Conservation (phyloP, 331 rosid genomes). For the Ulmus americana region DNA sequence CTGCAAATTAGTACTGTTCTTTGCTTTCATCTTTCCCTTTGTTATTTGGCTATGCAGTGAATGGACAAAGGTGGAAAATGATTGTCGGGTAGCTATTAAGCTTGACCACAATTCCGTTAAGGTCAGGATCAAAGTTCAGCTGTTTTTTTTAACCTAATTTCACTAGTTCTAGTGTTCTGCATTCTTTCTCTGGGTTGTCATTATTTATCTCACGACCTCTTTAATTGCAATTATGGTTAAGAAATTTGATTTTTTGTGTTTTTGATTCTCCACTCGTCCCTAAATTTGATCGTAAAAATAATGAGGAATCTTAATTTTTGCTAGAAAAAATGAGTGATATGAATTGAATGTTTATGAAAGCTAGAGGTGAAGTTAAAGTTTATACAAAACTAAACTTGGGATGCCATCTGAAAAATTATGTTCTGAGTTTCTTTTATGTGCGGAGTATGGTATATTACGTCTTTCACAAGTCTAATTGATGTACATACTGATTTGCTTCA, state of each 20-base stretch:
- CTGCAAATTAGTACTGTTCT: neutral
- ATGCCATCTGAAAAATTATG: neutral
- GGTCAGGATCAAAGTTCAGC: slow-evolving; percentile 34
- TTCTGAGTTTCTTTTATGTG: neutral
- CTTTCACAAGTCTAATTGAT: neutral
- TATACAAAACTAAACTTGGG: neutral
- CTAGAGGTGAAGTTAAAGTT: too few relatives aligned
- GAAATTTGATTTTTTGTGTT: neutral
- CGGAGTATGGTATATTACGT: neutral
- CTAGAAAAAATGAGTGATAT: too few relatives aligned
- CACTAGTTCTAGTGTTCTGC: neutral
- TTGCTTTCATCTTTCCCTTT: slow-evolving; percentile 8
- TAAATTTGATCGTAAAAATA: too few relatives aligned
- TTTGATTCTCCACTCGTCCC: neutral
- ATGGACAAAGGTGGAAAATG: slow-evolving; percentile 82
- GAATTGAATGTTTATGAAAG: too few relatives aligned
- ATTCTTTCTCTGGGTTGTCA: neutral
- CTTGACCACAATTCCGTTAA: slow-evolving; percentile 63
- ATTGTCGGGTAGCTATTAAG: slow-evolving; percentile 60
- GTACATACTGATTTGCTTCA: neutral
- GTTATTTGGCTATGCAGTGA: slow-evolving; percentile 45
- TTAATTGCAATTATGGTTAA: too few relatives aligned
- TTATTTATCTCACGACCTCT: neutral
- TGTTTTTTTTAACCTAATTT: slow-evolving; percentile 1
- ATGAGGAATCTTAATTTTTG: too few relatives aligned